Evolutionary conservation across 2,329 filamentous ascomycete species (phyloP).

Genomic region (Parascedosporium putredinis): DNA sequence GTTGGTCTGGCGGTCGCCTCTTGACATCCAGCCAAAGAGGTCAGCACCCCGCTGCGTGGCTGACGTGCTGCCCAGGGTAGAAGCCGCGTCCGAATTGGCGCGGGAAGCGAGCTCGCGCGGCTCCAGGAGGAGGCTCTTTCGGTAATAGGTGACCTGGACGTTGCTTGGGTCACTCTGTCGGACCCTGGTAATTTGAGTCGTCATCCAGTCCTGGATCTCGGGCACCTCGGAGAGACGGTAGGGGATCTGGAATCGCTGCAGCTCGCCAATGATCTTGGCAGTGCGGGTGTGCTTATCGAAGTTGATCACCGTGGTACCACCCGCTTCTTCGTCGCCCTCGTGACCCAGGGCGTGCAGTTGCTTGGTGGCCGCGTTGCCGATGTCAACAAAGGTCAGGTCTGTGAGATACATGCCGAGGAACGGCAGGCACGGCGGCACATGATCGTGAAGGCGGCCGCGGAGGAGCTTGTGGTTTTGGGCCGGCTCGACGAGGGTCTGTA

Average conservation of each 20-base stretch:
- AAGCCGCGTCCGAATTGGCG: neutral
- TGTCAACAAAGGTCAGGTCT: slow-evolving; percentile 90
- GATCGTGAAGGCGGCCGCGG: slow-evolving; percentile 70
- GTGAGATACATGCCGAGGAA: slow-evolving; percentile 96
- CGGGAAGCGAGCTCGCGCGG: slow-evolving; percentile 44
- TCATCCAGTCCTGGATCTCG: slow-evolving; percentile 89
- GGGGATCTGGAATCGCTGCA: slow-evolving; percentile 92
- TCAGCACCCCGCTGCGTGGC: slow-evolving; percentile 24
- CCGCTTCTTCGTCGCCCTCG: slow-evolving; percentile 48
- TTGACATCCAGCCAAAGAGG: slow-evolving; percentile 41
- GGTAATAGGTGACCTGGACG: slow-evolving; percentile 57
- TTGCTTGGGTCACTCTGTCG: slow-evolving; percentile 47
- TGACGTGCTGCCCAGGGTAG: slow-evolving; percentile 15
- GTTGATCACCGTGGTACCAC: slow-evolving; percentile 75
- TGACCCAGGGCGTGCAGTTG: slow-evolving; percentile 46
- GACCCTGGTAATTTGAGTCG: slow-evolving; percentile 68
- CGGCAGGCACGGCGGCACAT: slow-evolving; percentile 83
- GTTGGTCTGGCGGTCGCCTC: slow-evolving; percentile 30
- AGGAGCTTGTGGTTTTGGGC: slow-evolving; percentile 85
- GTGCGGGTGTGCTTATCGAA: slow-evolving; percentile 96
- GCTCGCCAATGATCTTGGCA: slow-evolving; percentile 87
- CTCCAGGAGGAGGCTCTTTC: slow-evolving; percentile 75
- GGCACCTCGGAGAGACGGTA: slow-evolving; percentile 74
- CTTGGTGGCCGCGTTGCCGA: slow-evolving; percentile 80
- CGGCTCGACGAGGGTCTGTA: slow-evolving; percentile 80